Base-by-base conservation (phyloP, 306 rosid genomes). In the Cicer arietinum region DNA sequence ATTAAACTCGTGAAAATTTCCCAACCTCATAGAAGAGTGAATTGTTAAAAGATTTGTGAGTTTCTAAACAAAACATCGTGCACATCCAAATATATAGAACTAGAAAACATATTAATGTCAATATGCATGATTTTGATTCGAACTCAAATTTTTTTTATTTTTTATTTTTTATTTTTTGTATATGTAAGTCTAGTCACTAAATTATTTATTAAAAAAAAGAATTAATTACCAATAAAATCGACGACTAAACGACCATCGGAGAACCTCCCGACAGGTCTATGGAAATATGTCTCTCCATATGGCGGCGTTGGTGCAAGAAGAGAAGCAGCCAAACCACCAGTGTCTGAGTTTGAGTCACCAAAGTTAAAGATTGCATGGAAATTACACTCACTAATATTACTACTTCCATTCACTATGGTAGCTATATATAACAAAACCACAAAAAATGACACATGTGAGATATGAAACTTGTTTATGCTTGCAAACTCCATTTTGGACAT, bases 361-460 rank as follows among this genome's bases (percentile, higher is more conserved):
- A 87, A 87, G 73, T 84, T 84, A 41, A 87, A 84, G 44, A 86
- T 79, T 25, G 95, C 90, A 0, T 89, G 86, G 77, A 86, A 86
- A 13, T 20, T 14, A 25, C 84, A 87, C 9, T 22, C 79, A 25
- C 56, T 50, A 7, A 6, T 50, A 4, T 73, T 25, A 17, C 30
- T 10, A 30, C 43, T 35, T 47, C 52, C 82, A 69, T 51, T 66
- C 1, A 46, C 73, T 25, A 20, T 61, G 35, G 54, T 44, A 61
- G 60, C 25, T 8, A 48, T 10, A 7, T 60, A 71, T 17, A 77
- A 40, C 12, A 81, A 30, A 66, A 77, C 7, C 30, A 72, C 41
- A 8, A 77, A 41, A 66, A 51, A 10, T 0, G 44, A 45, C 12
- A 45, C 9, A 3, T 6, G 20, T 9, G 46, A 20, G 1, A 7